phyloP scores from a whole-genome alignment of 2,329 filamentous ascomycete species.

The Aureobasidium lini region DNA sequence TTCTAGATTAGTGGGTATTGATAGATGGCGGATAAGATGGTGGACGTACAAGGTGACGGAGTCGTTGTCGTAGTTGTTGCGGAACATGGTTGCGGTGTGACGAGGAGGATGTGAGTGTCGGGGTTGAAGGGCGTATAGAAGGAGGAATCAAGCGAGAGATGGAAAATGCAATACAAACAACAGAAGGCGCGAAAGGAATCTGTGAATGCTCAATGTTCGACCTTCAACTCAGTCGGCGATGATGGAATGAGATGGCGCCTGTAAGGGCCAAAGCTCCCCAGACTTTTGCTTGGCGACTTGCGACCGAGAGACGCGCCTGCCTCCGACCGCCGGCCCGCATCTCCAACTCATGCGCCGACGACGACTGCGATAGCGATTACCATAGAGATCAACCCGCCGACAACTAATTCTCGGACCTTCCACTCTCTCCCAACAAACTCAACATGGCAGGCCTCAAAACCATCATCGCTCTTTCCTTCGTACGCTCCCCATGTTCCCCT shows the following conservation, averaged over 20 bases:
- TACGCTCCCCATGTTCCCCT: constrained; percentile 35
- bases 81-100: constrained; percentile 66
- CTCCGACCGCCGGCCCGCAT: too few relatives aligned
- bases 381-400: not conserved
- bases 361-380: not conserved
- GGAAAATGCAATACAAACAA: not conserved
- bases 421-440: not conserved
- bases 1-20: not conserved
- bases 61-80: constrained; percentile 99
- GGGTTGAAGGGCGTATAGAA: constrained; percentile 9
- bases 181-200: not conserved
- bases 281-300: constrained; percentile 5
- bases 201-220: not conserved
- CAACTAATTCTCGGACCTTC: not conserved
- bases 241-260: constrained; percentile 10
- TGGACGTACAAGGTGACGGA: constrained; percentile 89
- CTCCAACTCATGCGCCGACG: not conserved
- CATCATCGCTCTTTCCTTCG: constrained; percentile 97
- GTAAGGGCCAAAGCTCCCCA: constrained; percentile 9
- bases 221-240: not conserved
- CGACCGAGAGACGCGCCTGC: not conserved
- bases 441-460: constrained; percentile 87
- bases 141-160: not conserved
- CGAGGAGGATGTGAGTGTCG: constrained; percentile 15
- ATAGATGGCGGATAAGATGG: not conserved